Base-by-base conservation (phyloP, 176 grass and related monocot genomes). In the Rhynchospora breviuscula region DNA sequence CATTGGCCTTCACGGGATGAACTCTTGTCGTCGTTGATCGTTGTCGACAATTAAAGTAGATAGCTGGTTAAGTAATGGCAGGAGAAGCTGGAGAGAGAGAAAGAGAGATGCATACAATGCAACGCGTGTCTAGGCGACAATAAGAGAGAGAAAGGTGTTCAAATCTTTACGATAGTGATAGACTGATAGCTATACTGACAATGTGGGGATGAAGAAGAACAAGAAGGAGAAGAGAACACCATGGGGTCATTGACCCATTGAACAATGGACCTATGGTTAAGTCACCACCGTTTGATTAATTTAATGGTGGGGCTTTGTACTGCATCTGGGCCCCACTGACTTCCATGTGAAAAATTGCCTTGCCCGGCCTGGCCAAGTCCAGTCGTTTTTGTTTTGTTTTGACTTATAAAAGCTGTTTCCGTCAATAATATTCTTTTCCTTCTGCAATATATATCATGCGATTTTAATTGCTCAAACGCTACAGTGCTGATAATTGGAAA, bases 131-230 rank as follows among this genome's bases (percentile, higher is more conserved):
- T 59, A 19, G 3, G n/a, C 17, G 59, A 8, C 6, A 60, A 19
- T 60, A 65, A 65, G 62, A 65, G 65, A 68, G 13, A 33, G 57
- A 7, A 67, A 74, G 44, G 22, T n/a, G 79, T 81, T 47, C 79
- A 63, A 51, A 81, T 81, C 79, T 81, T 18, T 63, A 11, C 4
- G 79, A 81, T 66, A 81, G 79, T 62, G 79, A 81, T 22, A 6
- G 59, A 33, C 1, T 29, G 26, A 29, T 29, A 29, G 26, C 26
- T 29, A 29, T 81, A 80, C 78, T 81, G 40, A 66, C 79, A 81
- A 63, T 66, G 44, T 81, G 59, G 58, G 26, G 79, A 14, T 15
- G 13, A 11, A 81, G 58, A 62, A 23, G 49, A 31, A 78, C 35
- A 51, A 14, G 46, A 65, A 22, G 69, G 49, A 73, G 35, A 40